Conservation (phyloP, 176 grass and related monocot species). For the Musa acuminata region DNA sequence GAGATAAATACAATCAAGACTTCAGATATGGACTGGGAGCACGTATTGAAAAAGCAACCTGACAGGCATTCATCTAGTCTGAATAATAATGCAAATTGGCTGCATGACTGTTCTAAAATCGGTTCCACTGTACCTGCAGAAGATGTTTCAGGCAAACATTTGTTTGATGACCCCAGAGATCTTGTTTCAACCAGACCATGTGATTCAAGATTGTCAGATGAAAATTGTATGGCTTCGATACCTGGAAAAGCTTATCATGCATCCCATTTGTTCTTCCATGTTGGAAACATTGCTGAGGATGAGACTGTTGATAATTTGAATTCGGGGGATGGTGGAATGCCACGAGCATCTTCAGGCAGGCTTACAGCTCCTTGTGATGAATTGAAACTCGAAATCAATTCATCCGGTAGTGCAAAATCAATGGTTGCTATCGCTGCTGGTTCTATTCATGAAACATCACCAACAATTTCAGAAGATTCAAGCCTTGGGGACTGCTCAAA, state of each 20-base stretch:
- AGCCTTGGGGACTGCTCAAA: constrained; percentile 15
- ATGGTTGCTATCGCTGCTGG: not conserved
- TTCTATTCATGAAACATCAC: constrained; percentile 4
- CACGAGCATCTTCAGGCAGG: constrained; percentile 13
- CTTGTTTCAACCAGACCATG: constrained; percentile 13
- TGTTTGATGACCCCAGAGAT: constrained; percentile 25
- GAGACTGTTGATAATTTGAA: constrained; percentile 15
- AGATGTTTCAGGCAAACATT: constrained; percentile 22
- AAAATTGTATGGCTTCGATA: constrained; percentile 24
- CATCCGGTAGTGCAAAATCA: constrained; percentile 2
- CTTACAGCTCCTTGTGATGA: constrained; percentile 10
- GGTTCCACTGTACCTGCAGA: not conserved
- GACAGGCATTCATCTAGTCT: constrained; percentile 20
- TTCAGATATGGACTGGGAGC: constrained; percentile 25
- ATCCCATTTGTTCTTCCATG: constrained; percentile 24
- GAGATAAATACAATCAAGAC: constrained; percentile 42
- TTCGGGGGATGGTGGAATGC: not conserved
- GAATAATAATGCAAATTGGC: not conserved
- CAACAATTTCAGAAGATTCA: constrained; percentile 19
- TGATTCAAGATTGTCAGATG: constrained; percentile 21
- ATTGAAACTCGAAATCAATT: constrained; percentile 15
- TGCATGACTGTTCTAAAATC: not conserved
- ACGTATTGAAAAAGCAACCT: constrained; percentile 27
- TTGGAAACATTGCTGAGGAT: constrained; percentile 21
- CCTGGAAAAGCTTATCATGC: constrained; percentile 21